phyloP scores from a whole-genome alignment of 2,329 filamentous ascomycete species.

The Pestalotiopsis fici region DNA sequence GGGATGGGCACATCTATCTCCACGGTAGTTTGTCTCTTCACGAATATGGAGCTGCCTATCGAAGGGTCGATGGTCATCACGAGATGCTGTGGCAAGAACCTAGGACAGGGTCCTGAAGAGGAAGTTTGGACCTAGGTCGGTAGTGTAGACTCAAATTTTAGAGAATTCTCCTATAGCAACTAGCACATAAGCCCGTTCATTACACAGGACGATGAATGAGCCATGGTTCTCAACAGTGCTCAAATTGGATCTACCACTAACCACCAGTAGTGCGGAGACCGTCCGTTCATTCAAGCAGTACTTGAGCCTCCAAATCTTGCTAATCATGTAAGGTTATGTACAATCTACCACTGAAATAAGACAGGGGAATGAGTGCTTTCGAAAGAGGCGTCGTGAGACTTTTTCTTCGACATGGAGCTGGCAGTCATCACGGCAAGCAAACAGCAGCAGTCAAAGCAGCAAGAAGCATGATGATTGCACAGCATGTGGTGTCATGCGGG shows the following conservation, averaged over 20 bases:
- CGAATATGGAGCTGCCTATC: neutral
- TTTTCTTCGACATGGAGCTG: neutral
- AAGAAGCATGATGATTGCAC: neutral
- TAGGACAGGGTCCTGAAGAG: no score
- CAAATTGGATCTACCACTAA: slow-evolving; percentile 8
- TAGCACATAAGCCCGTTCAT: neutral
- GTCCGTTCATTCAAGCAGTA: neutral
- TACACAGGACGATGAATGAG: neutral
- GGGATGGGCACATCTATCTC: no score
- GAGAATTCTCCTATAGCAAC: neutral
- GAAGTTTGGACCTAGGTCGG: neutral
- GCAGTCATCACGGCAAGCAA: no score
- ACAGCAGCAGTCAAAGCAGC: no score
- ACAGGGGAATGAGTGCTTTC: neutral
- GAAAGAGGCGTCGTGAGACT: neutral
- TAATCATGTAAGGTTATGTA: neutral
- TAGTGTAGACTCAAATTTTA: neutral
- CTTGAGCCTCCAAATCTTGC: neutral
- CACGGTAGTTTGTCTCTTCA: neutral
- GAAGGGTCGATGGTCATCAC: neutral
- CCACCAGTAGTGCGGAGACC: neutral
- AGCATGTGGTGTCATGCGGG: neutral
- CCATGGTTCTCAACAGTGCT: neutral
- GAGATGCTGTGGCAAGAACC: neutral
- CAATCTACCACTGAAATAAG: neutral